Evolutionary conservation across 164 flowering plant species (phyloP), one percentile per base, ranked within the genome.

Genomic region (Chloranthus sessilifolius): DNA sequence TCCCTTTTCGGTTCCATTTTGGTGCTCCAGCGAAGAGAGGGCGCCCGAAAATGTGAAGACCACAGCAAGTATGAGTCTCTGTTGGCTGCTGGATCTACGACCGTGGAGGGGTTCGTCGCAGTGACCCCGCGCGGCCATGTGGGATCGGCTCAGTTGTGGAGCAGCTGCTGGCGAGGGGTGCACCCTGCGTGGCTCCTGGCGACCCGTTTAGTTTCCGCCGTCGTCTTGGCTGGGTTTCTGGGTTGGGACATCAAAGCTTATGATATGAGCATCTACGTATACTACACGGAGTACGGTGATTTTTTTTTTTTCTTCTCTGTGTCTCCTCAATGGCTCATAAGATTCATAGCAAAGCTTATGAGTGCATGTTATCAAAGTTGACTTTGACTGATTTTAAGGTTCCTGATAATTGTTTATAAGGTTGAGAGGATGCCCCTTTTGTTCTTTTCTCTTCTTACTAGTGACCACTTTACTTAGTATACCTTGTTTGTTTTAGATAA

Each of bases 251-350:
- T 81, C 29, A 36, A 35, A 2, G 42, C 50, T 1, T 74, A 73
- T 54, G 78, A 52, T 19, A 36, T 68, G 3, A 41, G 41, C 47
- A 70, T 83, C 54, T 83, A 76, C 40, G 4, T 75, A 5, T 83
- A 81, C 69, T 83, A 83, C 66, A 83, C 87, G 8, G 91, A 83
- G 91, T 83, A 56, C 42, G 76, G n/a, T n/a, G n/a, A n/a, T n/a
- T n/a, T n/a, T n/a, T n/a, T 30, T 17, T 25, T 17, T 7, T 12
- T 22, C 26, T 48, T 17, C n/a, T 2, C 27, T 27, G 7, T 9
- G 12, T 6, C 15, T 5, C 15, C 29, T 15, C 48, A 4, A 14
- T 11, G 14, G 3, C 11, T 10, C 3, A 40, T 9, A 4, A 14
- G 15, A 14, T 2, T 4, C 7, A 4, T n/a, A n/a, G n/a, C n/a